Percentiles rank a stretch among this genome's conserved stretches.
These are phyloP conservation scores for Quercus bicolor DNA, from an alignment of 306 rosid species.

Conservation along the genomic window DNA sequence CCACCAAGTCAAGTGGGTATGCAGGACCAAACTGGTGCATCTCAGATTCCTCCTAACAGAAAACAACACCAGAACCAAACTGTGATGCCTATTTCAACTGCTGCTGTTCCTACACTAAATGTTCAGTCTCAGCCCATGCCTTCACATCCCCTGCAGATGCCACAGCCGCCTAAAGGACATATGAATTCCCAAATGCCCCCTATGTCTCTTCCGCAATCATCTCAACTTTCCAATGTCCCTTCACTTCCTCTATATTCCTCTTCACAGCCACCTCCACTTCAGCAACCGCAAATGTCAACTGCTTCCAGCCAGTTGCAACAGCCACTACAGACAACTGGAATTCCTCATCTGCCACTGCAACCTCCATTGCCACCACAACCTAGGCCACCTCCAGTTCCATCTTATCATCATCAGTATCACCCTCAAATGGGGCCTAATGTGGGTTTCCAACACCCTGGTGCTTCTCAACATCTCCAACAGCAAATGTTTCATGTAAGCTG, in stretches of 20 bases:
- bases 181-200: constrained; percentile 50
- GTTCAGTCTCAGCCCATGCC: constrained; percentile 64
- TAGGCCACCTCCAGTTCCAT: constrained; percentile 56
- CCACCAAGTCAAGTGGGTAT: constrained; percentile 46
- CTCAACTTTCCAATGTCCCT: constrained; percentile 65
- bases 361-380: constrained; percentile 76
- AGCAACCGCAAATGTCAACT: constrained; percentile 56
- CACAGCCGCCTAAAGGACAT: constrained; percentile 73
- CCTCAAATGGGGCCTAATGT: constrained; percentile 61
- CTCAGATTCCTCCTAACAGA: constrained; percentile 55
- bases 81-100: constrained; percentile 49
- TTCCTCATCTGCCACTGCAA: constrained; percentile 64
- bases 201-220: constrained; percentile 54
- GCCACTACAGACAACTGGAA: constrained; percentile 64
- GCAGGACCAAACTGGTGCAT: constrained; percentile 67
- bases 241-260: constrained; percentile 60
- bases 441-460: constrained; percentile 66
- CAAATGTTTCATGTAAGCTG: constrained; percentile 84
- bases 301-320: constrained; percentile 64
- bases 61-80: constrained; percentile 71
- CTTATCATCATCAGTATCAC: constrained; percentile 73
- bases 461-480: constrained; percentile 69
- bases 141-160: constrained; percentile 51
- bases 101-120: constrained; percentile 55
- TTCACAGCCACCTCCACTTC: constrained; percentile 64